Evolutionary conservation across 192 early-diverging fungal species (phyloP), one percentile per base, ranked within the genome.

Genomic region (Jimgerdemannia flammicorona): DNA sequence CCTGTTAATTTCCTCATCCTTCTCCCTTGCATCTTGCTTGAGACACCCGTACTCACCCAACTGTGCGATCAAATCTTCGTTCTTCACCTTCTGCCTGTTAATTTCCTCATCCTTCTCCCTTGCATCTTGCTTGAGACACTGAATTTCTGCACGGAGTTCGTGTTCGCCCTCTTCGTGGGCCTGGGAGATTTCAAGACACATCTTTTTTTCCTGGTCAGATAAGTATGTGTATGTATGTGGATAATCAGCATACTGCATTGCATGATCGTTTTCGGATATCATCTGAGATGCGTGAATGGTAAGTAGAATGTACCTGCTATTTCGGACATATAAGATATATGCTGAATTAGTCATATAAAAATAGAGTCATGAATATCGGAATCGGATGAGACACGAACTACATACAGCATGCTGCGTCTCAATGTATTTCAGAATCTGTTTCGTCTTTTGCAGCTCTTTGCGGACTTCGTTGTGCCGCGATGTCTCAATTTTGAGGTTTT

Each of bases 361-460:
- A 4, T 44, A 17, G 20, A 29, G 29, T 29, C 29, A 29, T 29
- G 29, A 29, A 29, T 29, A 29, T 29, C 29, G 6, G 9, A 69
- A 29, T 29, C 29, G 29, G 29, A 29, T 29, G 29, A 29, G 29
- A 29, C 29, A 29, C 29, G 1, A 29, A 29, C 1, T 29, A 81
- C 79, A 71, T 84, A 87, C 88, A 44, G 82, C 75, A 71, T 83
- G 83, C 70, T 86, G 88, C 19, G 84, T 79, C 68, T 86, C 86
- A 41, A 76, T 83, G 71, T 85, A 81, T 66, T 87, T 82, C 19
- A 86, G 78, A 74, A 85, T 84, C 4, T 78, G 79, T 70, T 86
- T 87, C 4, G 79, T 68, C 44, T 84, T 86, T 71, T 75, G 74
- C 6, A 89, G 69, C 44, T 89, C 88, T 42, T 86, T 84, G 42